Evolutionary conservation across 257 asterid genomes (phyloP).

Genomic region (Voacanga thouarsii): DNA sequence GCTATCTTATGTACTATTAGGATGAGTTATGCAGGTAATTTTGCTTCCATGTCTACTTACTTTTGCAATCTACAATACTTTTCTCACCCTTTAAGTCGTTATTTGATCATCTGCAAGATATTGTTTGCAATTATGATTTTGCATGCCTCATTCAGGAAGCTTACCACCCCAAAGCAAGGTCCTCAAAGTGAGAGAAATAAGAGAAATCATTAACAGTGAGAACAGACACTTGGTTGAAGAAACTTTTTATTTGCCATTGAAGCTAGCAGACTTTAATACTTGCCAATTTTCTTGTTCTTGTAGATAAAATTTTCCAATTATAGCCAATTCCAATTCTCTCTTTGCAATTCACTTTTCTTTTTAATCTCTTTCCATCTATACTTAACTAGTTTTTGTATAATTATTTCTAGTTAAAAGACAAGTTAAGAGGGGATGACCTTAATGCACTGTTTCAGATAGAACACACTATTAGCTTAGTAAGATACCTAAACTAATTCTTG

Average conservation of each 20-base stretch:
- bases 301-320: neutral
- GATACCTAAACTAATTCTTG: too few relatives aligned
- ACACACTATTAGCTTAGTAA: too few relatives aligned
- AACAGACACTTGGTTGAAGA: neutral
- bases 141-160: constrained; percentile 83
- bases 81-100: neutral
- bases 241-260: neutral
- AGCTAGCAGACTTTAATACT: neutral
- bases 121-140: constrained; percentile 62
- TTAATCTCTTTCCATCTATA: neutral
- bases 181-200: constrained; percentile 37
- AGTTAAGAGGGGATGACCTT: too few relatives aligned
- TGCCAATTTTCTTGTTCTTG: neutral
- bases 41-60: neutral
- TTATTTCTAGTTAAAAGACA: neutral
- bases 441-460: too few relatives aligned
- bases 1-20: constrained; percentile 60
- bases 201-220: constrained; percentile 31
- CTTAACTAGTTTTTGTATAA: neutral
- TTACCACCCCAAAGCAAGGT: constrained; percentile 60
- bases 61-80: neutral
- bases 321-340: neutral
- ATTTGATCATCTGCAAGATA: neutral
- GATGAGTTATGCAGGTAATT: constrained; percentile 74
- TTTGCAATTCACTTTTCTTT: neutral